Evolutionary conservation across 2,329 filamentous ascomycete genomes (phyloP).

Genomic region (Didymella pomorum): DNA sequence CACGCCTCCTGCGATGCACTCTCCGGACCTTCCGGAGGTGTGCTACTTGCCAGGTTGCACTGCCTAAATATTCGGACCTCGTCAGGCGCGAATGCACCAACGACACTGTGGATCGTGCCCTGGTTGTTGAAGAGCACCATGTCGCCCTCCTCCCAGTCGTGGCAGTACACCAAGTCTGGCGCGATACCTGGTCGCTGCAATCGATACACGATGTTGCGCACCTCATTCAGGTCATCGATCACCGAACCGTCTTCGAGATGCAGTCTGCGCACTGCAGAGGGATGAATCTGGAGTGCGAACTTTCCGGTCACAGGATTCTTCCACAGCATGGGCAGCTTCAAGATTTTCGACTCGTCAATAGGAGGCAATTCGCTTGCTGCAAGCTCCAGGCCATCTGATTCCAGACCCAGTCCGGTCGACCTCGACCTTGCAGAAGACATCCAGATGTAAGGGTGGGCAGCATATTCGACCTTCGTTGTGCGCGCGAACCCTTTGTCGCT

Average conservation of each 20-base stretch:
- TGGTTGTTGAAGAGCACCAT: constrained; percentile 81
- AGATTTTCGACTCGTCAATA: constrained; percentile 71
- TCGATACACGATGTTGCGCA: constrained; percentile 74
- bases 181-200: constrained; percentile 77
- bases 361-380: constrained; percentile 66
- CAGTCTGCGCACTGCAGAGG: constrained; percentile 73
- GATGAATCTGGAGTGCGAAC: constrained; percentile 77
- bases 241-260: constrained; percentile 72
- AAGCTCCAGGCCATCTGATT: constrained; percentile 72
- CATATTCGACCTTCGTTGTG: constrained; percentile 74
- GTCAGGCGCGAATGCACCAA: constrained; percentile 75
- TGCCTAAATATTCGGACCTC: constrained; percentile 79
- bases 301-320: constrained; percentile 74
- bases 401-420: constrained; percentile 74
- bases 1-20: constrained; percentile 13
- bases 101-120: constrained; percentile 76
- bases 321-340: constrained; percentile 79
- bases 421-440: constrained; percentile 74
- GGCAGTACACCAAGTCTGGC: constrained; percentile 72
- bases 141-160: constrained; percentile 81
- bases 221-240: constrained; percentile 71
- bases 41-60: constrained; percentile 77
- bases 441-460: constrained; percentile 83
- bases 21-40: constrained; percentile 59
- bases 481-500: constrained; percentile 73